Evolutionary conservation across 352 stramenopile genomes (phyloP).

Genomic region (Globisporangium cystogenes): DNA sequence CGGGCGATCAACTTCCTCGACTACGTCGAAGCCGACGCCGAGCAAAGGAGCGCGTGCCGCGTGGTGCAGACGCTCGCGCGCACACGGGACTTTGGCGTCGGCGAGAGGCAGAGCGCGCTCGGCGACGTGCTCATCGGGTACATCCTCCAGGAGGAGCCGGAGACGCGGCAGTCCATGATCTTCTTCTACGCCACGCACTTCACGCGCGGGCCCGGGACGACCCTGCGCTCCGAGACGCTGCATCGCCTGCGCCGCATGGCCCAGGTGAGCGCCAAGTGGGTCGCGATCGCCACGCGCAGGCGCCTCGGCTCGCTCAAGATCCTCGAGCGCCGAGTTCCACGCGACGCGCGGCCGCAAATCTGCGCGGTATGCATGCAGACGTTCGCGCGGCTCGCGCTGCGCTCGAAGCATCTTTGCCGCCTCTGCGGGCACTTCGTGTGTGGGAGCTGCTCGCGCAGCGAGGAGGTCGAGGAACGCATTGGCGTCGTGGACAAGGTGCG

Average conservation of each 20-base stretch:
- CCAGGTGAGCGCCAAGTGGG: constrained; percentile 10
- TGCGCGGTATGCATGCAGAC: constrained; percentile 9
- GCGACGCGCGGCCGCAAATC: not conserved
- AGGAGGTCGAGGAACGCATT: constrained; percentile 36
- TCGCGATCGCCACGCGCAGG: constrained; percentile 14
- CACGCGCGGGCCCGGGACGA: not conserved
- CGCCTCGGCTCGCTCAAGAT: constrained; percentile 13
- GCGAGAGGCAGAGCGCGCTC: constrained; percentile 3
- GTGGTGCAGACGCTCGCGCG: constrained; percentile 16
- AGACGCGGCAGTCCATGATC: constrained; percentile 11
- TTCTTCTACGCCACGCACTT: constrained; percentile 17
- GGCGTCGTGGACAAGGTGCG: constrained; percentile 30
- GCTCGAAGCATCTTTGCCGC: constrained; percentile 24
- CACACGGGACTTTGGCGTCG: constrained; percentile 1
- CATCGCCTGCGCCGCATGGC: constrained; percentile 11
- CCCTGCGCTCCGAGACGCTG: constrained; percentile 7
- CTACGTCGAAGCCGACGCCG: constrained; percentile 11
- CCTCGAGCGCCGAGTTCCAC: constrained; percentile 3
- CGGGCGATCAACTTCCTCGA: constrained; percentile 16
- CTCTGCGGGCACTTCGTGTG: constrained; percentile 35
- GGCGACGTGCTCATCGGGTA: constrained; percentile 15
- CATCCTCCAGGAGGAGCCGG: constrained; percentile 15
- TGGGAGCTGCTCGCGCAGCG: constrained; percentile 22
- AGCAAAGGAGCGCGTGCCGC: constrained; percentile 6
- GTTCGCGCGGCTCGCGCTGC: constrained; percentile 9